These are phyloP conservation scores for Neurospora sp. DNA, from an alignment of 2,329 filamentous ascomycete species.

Conservation along the genomic window DNA sequence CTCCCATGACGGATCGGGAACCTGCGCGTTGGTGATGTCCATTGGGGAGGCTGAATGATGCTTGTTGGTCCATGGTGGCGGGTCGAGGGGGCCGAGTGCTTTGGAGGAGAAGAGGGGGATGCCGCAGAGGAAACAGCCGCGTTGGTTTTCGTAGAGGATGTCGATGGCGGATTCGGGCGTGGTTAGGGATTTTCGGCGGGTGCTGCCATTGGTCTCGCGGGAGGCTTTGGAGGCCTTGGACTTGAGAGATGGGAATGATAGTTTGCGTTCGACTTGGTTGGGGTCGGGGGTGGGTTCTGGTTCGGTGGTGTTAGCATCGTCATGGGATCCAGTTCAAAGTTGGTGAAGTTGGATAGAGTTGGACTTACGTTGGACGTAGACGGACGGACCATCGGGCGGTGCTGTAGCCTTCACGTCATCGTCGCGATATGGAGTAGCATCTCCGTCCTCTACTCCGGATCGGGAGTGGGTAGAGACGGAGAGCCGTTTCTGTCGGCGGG, in stretches of 20 bases:
- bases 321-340: not conserved
- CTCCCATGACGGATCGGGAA: conserved; percentile 90
- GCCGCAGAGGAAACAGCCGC: conserved; percentile 82
- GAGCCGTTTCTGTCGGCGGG: not conserved
- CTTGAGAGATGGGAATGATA: not conserved
- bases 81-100: conserved; percentile 79
- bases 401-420: not conserved
- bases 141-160: conserved; percentile 90
- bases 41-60: conserved; percentile 39
- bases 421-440: not conserved
- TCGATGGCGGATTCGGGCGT: conserved; percentile 57
- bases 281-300: conserved; percentile 13
- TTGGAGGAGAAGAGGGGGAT: conserved; percentile 80
- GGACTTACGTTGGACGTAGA: not conserved
- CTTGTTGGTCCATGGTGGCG: conserved; percentile 72
- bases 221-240: not conserved
- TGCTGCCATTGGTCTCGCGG: conserved; percentile 8
- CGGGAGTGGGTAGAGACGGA: not conserved
- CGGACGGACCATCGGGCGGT: not conserved
- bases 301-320: not conserved
- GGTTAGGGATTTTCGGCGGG: conserved; percentile 20
- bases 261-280: not conserved
- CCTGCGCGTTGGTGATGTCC: conserved; percentile 73
- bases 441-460: not conserved
- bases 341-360: not conserved